A percentile compares a stretch with the other conserved stretches of the same genome.
phyloP scores from a whole-genome alignment of 176 grass and related monocot species.

The Zoysia pacifica region DNA sequence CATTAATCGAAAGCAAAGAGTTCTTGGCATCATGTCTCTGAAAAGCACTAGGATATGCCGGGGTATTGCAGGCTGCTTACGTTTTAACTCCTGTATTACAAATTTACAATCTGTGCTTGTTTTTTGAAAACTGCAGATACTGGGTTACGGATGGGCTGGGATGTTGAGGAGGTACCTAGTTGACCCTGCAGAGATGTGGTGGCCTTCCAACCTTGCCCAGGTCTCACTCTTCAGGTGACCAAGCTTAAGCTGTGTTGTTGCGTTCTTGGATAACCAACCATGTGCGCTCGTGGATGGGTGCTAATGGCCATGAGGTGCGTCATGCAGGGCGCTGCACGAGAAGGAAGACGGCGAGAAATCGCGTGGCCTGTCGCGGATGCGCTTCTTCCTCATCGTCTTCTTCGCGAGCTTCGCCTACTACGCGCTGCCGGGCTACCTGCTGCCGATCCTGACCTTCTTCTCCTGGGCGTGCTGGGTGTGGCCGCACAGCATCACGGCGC shows the following conservation, averaged over 20 bases:
- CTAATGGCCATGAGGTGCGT: background rate
- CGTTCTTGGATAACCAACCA: background rate
- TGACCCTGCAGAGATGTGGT: slow-evolving; percentile 98
- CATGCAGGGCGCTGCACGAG: slow-evolving; percentile 82
- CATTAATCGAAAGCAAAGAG: background rate
- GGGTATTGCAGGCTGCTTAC: background rate
- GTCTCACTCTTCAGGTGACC: slow-evolving; percentile 91
- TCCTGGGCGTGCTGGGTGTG: slow-evolving; percentile 93
- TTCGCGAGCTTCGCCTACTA: slow-evolving; percentile 84
- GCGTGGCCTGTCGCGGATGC: slow-evolving; percentile 68
- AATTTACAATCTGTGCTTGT: background rate
- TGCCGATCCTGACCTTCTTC: slow-evolving; percentile 92
- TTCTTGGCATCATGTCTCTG: background rate
- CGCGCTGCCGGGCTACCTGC: slow-evolving; percentile 73
- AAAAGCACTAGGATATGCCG: background rate
- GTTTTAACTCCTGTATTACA: slow-evolving; percentile 2
- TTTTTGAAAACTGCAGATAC: slow-evolving; percentile 47
- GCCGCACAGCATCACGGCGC: slow-evolving; percentile 88
- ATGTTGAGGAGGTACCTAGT: slow-evolving; percentile 86
- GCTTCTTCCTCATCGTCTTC: slow-evolving; percentile 89
- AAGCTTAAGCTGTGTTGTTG: background rate
- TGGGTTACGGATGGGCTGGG: slow-evolving; percentile 95
- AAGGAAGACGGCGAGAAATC: slow-evolving; percentile 41
- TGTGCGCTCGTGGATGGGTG: background rate
- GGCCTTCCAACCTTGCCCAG: slow-evolving; percentile 95